phyloP scores from a whole-genome alignment of 306 rosid genomes.

The Lablab purpureus region DNA sequence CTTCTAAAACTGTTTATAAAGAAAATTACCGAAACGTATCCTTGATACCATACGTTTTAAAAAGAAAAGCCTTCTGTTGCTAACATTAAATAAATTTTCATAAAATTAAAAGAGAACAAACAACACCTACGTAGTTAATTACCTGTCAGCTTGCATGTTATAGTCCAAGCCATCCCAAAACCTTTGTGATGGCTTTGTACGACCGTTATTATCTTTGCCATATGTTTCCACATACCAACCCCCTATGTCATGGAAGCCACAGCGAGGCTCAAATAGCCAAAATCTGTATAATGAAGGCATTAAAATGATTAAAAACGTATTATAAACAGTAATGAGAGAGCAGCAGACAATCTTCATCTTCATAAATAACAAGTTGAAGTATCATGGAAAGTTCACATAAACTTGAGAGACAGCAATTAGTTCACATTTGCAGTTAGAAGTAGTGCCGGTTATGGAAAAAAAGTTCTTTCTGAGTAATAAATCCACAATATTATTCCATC shows the following conservation, averaged over 20 bases:
- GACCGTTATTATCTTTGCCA: slow-evolving; percentile 85
- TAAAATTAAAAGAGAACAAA: slow-evolving; percentile 28
- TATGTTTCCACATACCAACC: slow-evolving; percentile 98
- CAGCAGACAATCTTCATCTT: slow-evolving; percentile 25
- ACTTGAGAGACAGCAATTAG: slow-evolving; percentile 1
- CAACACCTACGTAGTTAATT: slow-evolving; percentile 29
- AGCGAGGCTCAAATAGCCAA: slow-evolving; percentile 99
- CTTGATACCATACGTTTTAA: slow-evolving; percentile 13
- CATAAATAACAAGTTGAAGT: slow-evolving; percentile 26
- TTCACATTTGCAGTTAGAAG: slow-evolving; percentile 22
- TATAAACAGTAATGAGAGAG: slow-evolving; percentile 17
- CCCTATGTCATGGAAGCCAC: slow-evolving; percentile 91
- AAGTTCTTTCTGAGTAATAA: slow-evolving; percentile 36
- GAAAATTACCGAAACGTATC: no score
- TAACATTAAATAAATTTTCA: slow-evolving; percentile 5
- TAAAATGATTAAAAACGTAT: slow-evolving; percentile 34
- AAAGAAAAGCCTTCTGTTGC: slow-evolving; percentile 7
- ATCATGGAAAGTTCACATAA: slow-evolving; percentile 8
- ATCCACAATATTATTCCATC: slow-evolving; percentile 32
- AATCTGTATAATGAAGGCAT: slow-evolving; percentile 64
- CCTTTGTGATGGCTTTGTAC: slow-evolving; percentile 71
- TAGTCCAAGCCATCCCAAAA: slow-evolving; percentile 83
- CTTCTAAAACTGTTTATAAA: no score
- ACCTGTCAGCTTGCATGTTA: slow-evolving; percentile 64
- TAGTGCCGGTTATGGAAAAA: slow-evolving; percentile 4